phyloP scores from a whole-genome alignment of 352 stramenopile species.

The Pythium folliculosum region DNA sequence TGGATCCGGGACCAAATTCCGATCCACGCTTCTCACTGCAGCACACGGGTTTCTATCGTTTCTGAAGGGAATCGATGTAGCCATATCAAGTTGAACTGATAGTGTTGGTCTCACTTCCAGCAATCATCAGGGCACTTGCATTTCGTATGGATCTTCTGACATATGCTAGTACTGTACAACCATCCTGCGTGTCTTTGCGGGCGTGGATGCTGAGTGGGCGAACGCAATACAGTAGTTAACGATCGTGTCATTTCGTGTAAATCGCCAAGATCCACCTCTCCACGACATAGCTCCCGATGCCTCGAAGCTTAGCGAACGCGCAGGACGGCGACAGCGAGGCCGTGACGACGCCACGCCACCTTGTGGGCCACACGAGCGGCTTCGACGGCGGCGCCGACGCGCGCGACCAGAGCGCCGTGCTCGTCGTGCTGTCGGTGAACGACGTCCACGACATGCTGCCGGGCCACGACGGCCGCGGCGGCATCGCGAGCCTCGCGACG shows the following conservation, averaged over 20 bases:
- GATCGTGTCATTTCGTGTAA: no score
- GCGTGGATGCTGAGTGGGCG: neutral
- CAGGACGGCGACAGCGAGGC: constrained; percentile 8
- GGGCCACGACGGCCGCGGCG: constrained; percentile 53
- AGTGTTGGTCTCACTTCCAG: neutral
- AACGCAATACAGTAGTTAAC: no score
- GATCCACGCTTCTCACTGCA: no score
- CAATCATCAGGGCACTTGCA: neutral
- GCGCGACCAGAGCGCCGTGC: constrained; percentile 20
- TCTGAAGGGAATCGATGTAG: neutral
- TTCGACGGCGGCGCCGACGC: constrained; percentile 7
- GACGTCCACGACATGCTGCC: constrained; percentile 74
- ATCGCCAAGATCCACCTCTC: neutral
- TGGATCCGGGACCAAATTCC: no score
- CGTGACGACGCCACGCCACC: constrained; percentile 8
- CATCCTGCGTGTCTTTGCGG: neutral
- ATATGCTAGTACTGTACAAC: neutral
- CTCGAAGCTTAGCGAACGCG: neutral
- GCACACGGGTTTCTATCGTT: neutral
- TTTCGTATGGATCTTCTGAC: neutral
- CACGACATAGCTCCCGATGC: neutral
- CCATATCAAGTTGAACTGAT: no score
- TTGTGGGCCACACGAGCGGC: constrained; percentile 4
- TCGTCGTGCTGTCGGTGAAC: constrained; percentile 64
- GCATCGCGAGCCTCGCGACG: constrained; percentile 60